A percentile compares a stretch with the other conserved stretches of the same genome.
phyloP scores from a whole-genome alignment of 2,329 filamentous ascomycete genomes.

The Botrytis fabae region DNA sequence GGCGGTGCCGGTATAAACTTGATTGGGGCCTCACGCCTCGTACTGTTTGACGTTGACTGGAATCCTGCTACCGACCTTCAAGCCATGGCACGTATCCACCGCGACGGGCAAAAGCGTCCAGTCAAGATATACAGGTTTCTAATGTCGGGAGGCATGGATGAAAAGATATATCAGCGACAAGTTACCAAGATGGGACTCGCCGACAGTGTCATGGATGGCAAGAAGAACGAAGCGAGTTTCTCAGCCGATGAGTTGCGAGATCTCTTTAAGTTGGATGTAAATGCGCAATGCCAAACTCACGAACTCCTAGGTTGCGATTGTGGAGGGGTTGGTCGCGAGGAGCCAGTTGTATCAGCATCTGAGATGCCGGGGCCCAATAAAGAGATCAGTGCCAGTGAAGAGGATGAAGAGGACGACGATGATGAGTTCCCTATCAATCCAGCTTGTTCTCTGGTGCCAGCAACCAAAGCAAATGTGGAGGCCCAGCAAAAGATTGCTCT shows the following conservation, averaged over 20 bases:
- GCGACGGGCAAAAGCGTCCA: constrained; percentile 67
- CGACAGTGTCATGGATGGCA: constrained; percentile 70
- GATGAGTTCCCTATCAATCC: constrained; percentile 35
- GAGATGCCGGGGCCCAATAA: constrained; percentile 26
- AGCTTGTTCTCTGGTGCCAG: constrained; percentile 40
- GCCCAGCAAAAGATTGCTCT: constrained; percentile 47
- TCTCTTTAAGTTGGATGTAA: constrained; percentile 64
- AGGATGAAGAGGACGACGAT: constrained; percentile 37
- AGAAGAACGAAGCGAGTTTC: constrained; percentile 60
- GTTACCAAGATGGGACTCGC: constrained; percentile 69
- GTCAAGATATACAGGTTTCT: constrained; percentile 70
- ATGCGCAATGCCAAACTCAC: constrained; percentile 64
- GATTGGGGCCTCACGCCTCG: constrained; percentile 66
- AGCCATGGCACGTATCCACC: constrained; percentile 73
- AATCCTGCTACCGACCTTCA: constrained; percentile 73
- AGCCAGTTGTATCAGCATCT: constrained; percentile 27
- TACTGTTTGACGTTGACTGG: constrained; percentile 76
- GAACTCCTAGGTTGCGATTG: constrained; percentile 65
- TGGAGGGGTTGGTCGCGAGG: constrained; percentile 50
- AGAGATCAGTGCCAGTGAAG: constrained; percentile 22
- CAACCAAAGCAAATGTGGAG: constrained; percentile 48
- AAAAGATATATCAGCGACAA: constrained; percentile 75
- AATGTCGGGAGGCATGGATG: constrained; percentile 67
- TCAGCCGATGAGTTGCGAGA: constrained; percentile 65
- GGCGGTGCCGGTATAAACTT: constrained; percentile 71